phyloP scores from a whole-genome alignment of 2,329 filamentous ascomycete species.

The Scleromitrula shiraiana region DNA sequence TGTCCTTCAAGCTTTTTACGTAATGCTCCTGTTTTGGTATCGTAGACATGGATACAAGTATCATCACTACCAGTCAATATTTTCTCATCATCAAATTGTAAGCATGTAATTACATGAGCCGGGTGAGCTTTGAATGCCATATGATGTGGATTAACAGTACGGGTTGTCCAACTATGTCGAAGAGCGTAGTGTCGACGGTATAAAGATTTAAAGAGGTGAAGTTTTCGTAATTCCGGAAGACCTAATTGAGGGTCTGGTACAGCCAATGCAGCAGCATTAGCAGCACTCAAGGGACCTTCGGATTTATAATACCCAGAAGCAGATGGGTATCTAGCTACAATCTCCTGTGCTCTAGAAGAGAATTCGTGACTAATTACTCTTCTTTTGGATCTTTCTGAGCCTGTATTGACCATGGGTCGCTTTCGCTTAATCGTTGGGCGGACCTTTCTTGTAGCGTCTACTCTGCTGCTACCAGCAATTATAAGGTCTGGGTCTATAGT shows the following conservation, averaged over 20 bases:
- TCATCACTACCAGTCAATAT: conserved; percentile 97
- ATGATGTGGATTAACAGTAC: conserved; percentile 76
- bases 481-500: conserved; percentile 44
- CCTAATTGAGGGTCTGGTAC: conserved; percentile 78
- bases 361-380: conserved; percentile 25
- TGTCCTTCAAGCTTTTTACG: conserved; percentile 82
- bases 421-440: conserved; percentile 29
- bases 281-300: conserved; percentile 80
- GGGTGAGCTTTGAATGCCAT: conserved; percentile 96
- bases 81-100: conserved; percentile 97
- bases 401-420: conserved; percentile 16
- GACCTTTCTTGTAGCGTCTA: conserved; percentile 15
- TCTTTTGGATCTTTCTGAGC: conserved; percentile 26
- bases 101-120: conserved; percentile 90
- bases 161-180: conserved; percentile 83
- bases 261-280: conserved; percentile 73
- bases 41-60: conserved; percentile 95
- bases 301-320: conserved; percentile 36
- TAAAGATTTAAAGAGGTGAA: conserved; percentile 93
- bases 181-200: conserved; percentile 92
- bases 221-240: conserved; percentile 65
- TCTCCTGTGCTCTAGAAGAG: conserved; percentile 21
- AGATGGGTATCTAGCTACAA: conserved; percentile 18
- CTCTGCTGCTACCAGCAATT: conserved; percentile 10
- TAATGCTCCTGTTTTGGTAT: conserved; percentile 86